Base-by-base conservation (phyloP, 495 filamentous ascomycete genomes). In the Neurospora sp. region DNA sequence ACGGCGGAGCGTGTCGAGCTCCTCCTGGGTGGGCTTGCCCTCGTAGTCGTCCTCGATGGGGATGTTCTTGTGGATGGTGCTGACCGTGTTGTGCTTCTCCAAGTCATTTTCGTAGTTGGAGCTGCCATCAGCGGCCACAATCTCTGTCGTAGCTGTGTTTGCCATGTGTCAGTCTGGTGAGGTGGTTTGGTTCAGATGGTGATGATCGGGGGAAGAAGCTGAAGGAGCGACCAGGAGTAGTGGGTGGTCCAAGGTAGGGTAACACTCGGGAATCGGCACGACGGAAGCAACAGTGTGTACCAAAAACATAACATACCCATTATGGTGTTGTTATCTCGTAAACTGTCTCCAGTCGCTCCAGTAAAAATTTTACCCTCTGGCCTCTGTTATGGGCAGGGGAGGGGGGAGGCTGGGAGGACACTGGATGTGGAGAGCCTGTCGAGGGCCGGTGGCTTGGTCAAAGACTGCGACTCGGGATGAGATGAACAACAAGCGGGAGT, bases 1-100 rank as follows among this genome's bases (percentile, higher is more conserved):
- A 74, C 87, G 86, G 69, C 89, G 88, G 10, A 91, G 80, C 8
- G 84, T 86, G 12, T 75, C 73, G 35, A 81, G 75, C 68, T 92
- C 88, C 70, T 89, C 86, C 31, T 86, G 83, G n/a, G 88, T 89
- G 2, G 89, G 89, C 70, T 82, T 82, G 39, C 84, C 82, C 69
- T 83, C 82, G 48, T 85, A 85, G 45, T 84, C 79, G 2, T 75
- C 78, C 20, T 81, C 80, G 77, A 82, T 81, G 69, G 78, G 45
- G 27, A 73, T 71, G 10, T 80, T 77, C 75, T 83, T 75, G 22
- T 74, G 76, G 9, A 12, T 2, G 69, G 75, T 70, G 70, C 71
- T 68, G 6, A 69, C 65, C 31, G 70, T 69, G 27, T 48, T 39
- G 70, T 70, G 68, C 73, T 78, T 79, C 70, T 79, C 76, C 37